Percentiles rank a stretch among this genome's conserved stretches.
phyloP scores from a whole-genome alignment of 1,284 basidiomycete species.

The Dichomitus squalens region DNA sequence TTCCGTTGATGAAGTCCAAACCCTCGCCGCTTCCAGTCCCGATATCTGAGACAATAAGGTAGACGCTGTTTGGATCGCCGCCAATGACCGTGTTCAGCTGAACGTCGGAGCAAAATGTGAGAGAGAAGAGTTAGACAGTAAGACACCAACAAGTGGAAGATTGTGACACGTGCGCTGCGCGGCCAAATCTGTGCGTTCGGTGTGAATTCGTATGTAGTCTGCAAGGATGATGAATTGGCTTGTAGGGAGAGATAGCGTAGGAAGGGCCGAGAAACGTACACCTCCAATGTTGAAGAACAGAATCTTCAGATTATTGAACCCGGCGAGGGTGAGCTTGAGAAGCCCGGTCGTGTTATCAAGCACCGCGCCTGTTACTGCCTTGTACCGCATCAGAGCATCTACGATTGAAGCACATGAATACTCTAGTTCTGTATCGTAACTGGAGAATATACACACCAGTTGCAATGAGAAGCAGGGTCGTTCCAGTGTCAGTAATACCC shows the following conservation, averaged over 20 bases:
- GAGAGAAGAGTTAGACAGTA: neutral
- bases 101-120: slow-evolving; percentile 35
- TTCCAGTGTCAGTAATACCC: neutral
- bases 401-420: too few species aligned
- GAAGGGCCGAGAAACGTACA: too few species aligned
- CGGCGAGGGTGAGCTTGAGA: slow-evolving; percentile 17
- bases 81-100: slow-evolving; percentile 34
- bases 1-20: slow-evolving; percentile 36
- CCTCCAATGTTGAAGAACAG: slow-evolving; percentile 26
- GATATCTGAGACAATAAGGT: slow-evolving; percentile 31
- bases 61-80: slow-evolving; percentile 27
- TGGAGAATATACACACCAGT: too few species aligned
- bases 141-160: neutral
- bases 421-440: too few species aligned
- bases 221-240: too few species aligned
- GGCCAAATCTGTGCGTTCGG: slow-evolving; percentile 16
- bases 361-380: slow-evolving; percentile 20
- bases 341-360: slow-evolving; percentile 23
- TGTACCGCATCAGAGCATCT: slow-evolving; percentile 24
- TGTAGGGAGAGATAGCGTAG: too few species aligned
- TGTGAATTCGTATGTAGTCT: slow-evolving; percentile 14
- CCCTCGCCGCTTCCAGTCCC: slow-evolving; percentile 25
- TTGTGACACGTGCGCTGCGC: neutral
- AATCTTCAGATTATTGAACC: slow-evolving; percentile 22
- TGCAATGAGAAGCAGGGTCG: neutral